Base-by-base conservation (phyloP, 73 alveolate genomes). In the Tetrahymena elliotti region DNA sequence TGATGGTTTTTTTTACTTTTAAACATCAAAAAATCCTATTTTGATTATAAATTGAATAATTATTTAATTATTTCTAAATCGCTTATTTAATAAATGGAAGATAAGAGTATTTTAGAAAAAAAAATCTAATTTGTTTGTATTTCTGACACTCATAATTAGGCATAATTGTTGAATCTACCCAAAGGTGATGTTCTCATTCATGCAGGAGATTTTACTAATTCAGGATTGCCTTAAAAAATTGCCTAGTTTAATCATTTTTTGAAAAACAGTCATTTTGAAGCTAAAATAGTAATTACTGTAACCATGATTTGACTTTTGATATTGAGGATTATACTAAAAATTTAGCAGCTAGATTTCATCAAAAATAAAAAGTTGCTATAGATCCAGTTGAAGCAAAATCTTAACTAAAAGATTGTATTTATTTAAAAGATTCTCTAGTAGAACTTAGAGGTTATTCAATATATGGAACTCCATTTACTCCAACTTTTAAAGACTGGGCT, bases 241-340 rank as follows among this genome's bases (percentile, higher is more conserved):
- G 40, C 47, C n/a, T n/a, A 33, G 37, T 84, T 94, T 92, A 38
- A 41, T 38, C 33, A 94, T 20, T 84, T 36, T 34, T 96, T 94
- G 39, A 37, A 38, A 92, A n/a, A 54, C 7, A 31, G 37, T n/a
- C 36, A 33, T n/a, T 54, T 54, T 54, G 84, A 54, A 54, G 84
- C 36, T 84, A 94, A 94, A 92, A 35, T 94, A 31, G 97, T 94
- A 15, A 93, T 94, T 18, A 96, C 97, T 15, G 97, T 12, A 94
- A 94, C 47, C 97, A 94, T 94, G 97, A 94, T 16, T 27, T 94
- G 6, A 39, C 97, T 1, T 94, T 94, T 92, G 97, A 94, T 35
- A n/a, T 24, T 93, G 95, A 92, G 35, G 83, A 93, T 54, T 83
- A 54, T 9, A 35, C 5, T 31, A 35, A 27, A 33, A 9, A 16